Conservation (phyloP, 2,329 filamentous ascomycete species). For the Colletotrichum chlorophyti region DNA sequence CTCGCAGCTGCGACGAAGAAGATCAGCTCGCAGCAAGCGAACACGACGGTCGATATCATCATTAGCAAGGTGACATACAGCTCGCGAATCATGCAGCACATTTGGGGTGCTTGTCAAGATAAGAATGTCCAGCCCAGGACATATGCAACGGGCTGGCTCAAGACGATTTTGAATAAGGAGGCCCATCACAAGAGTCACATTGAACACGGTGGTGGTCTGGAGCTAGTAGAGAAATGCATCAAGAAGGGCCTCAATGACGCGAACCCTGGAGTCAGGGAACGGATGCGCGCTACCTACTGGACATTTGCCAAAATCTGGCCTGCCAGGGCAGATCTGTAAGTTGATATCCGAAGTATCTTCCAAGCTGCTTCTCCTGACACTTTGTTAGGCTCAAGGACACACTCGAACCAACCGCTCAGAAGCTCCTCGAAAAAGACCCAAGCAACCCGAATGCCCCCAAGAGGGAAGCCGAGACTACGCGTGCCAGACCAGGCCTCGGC, state of each 20-base stretch:
- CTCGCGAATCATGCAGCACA: slow-evolving; percentile 81
- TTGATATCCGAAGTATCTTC: slow-evolving; percentile 28
- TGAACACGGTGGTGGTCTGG: slow-evolving; percentile 84
- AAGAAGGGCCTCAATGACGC: slow-evolving; percentile 88
- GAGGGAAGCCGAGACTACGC: slow-evolving; percentile 55
- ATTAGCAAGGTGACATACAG: slow-evolving; percentile 83
- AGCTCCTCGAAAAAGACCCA: slow-evolving; percentile 81
- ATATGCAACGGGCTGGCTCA: slow-evolving; percentile 83
- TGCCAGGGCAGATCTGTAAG: slow-evolving; percentile 75
- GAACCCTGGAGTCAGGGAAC: slow-evolving; percentile 88
- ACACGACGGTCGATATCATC: slow-evolving; percentile 80
- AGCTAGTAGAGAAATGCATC: slow-evolving; percentile 85
- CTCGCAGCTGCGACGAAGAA: slow-evolving; percentile 91
- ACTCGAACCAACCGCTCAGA: slow-evolving; percentile 80
- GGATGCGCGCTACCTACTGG: slow-evolving; percentile 88
- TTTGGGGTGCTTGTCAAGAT: slow-evolving; percentile 83
- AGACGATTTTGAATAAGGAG: slow-evolving; percentile 81
- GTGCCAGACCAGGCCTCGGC: slow-evolving; percentile 63
- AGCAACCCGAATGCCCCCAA: slow-evolving; percentile 78
- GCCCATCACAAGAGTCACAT: slow-evolving; percentile 79
- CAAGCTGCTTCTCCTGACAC: slow-evolving; percentile 10
- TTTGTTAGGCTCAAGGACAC: slow-evolving; percentile 73
- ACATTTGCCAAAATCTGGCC: slow-evolving; percentile 80
- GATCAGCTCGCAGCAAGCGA: slow-evolving; percentile 85
- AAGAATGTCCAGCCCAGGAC: slow-evolving; percentile 90